A percentile compares a stretch with the other conserved stretches of the same genome.
Conservation (phyloP, 495 filamentous ascomycete genomes). For the Poronia punctata region DNA sequence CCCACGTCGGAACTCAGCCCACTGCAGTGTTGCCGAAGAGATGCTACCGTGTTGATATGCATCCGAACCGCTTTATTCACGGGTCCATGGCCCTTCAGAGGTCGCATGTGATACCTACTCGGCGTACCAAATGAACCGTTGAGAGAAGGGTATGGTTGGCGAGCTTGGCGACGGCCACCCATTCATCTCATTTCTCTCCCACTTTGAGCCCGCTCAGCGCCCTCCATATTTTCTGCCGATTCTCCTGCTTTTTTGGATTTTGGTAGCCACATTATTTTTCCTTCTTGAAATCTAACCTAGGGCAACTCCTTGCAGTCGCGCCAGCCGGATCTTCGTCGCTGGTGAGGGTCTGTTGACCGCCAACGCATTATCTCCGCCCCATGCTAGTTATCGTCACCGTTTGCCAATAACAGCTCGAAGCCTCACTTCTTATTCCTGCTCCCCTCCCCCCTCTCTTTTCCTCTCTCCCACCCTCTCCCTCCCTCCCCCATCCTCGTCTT, state of each 20-base stretch:
- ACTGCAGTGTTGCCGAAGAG: background rate
- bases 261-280: background rate
- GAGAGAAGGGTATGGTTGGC: too few species aligned
- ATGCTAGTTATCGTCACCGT: conserved; percentile 6
- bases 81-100: too few species aligned
- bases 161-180: too few species aligned
- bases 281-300: background rate
- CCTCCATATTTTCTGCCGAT: background rate
- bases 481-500: background rate
- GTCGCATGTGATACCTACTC: too few species aligned
- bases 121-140: too few species aligned
- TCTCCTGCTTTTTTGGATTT: background rate
- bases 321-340: too few species aligned
- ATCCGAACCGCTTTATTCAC: too few species aligned
- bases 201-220: too few species aligned
- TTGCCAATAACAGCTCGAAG: conserved; percentile 10
- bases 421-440: conserved; percentile 7
- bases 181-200: too few species aligned
- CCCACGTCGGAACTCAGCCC: background rate
- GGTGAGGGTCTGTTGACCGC: conserved; percentile 5
- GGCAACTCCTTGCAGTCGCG: too few species aligned
- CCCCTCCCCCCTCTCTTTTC: background rate
- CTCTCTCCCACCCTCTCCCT: background rate
- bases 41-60: too few species aligned
- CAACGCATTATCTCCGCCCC: conserved; percentile 10